Percentiles rank a stretch among this genome's conserved stretches.
These are phyloP conservation scores for Ceratobasidium sp. DNA, from an alignment of 1,284 basidiomycete genomes.

Conservation along the genomic window DNA sequence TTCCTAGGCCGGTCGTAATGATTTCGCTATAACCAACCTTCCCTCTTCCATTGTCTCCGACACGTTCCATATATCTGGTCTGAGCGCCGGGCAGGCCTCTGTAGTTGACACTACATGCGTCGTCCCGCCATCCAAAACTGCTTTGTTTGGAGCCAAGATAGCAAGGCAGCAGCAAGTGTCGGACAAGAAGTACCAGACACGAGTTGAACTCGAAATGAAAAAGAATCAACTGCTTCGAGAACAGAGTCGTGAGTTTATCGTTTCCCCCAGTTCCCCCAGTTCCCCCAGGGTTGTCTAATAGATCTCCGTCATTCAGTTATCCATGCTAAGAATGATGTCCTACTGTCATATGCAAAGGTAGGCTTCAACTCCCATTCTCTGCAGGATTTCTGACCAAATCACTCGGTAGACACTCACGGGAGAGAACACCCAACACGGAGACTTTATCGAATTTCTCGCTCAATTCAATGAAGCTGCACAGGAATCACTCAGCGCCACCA, in stretches of 20 bases:
- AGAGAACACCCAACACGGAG: slow-evolving; percentile 54
- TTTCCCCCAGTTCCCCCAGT: neutral
- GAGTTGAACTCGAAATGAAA: slow-evolving; percentile 45
- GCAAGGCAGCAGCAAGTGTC: neutral
- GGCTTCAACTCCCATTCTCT: neutral
- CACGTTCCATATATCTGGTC: slow-evolving; percentile 43
- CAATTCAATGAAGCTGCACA: slow-evolving; percentile 54
- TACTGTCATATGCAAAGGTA: slow-evolving; percentile 39
- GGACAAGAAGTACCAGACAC: neutral
- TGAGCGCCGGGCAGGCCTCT: slow-evolving; percentile 21
- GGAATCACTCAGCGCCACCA: slow-evolving; percentile 51
- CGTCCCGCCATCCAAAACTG: neutral
- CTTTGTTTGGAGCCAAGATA: neutral
- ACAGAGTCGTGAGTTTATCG: slow-evolving; percentile 19
- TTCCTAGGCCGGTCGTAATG: slow-evolving; percentile 59
- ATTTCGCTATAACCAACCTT: slow-evolving; percentile 57
- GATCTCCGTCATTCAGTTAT: neutral
- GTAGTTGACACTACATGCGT: slow-evolving; percentile 34
- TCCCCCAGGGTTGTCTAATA: too few species aligned
- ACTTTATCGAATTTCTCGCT: slow-evolving; percentile 53
- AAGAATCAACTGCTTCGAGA: slow-evolving; percentile 16
- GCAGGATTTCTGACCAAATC: slow-evolving; percentile 47
- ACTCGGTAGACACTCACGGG: slow-evolving; percentile 55
- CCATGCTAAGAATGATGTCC: slow-evolving; percentile 28
- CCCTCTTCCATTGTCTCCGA: slow-evolving; percentile 58